A percentile compares a stretch with the other conserved stretches of the same genome.
Conservation (phyloP, 2,329 filamentous ascomycete species). For the Ophiostoma himal-ulmi region DNA sequence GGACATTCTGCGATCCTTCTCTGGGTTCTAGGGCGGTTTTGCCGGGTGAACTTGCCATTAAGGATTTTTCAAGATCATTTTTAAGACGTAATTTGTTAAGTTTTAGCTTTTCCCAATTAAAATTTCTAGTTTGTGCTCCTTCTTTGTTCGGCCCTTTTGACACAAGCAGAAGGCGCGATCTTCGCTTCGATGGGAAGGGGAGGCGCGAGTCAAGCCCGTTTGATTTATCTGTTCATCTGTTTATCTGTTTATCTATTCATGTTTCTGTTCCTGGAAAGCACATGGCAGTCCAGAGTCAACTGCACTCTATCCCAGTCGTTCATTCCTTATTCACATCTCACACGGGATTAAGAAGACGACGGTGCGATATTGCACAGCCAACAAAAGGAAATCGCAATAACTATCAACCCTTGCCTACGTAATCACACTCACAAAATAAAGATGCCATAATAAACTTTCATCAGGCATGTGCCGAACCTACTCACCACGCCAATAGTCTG, state of each 20-base stretch:
- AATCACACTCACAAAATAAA: not conserved
- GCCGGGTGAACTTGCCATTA: not conserved
- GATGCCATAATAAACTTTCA: not conserved
- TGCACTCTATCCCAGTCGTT: not conserved
- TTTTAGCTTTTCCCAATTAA: constrained; percentile 3
- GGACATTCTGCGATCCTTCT: constrained; percentile 4
- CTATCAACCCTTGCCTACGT: not conserved
- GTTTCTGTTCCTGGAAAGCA: not conserved
- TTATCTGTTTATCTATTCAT: not conserved
- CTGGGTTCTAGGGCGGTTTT: constrained; percentile 4
- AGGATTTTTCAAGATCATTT: constrained; percentile 5
- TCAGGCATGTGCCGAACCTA: not conserved
- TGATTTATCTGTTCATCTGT: not conserved
- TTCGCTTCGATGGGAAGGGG: constrained; percentile 2
- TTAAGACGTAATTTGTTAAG: not conserved
- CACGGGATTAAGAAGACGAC: not conserved
- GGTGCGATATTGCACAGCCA: not conserved
- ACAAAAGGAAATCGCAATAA: not conserved
- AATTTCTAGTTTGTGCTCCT: constrained; percentile 1
- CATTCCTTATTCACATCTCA: too few relatives aligned
- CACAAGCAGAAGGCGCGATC: constrained; percentile 3
- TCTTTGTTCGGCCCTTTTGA: constrained; percentile 5
- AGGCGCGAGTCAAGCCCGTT: constrained; percentile 14
- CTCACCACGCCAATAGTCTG: too few relatives aligned
- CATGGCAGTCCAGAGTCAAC: not conserved